These are phyloP conservation scores for Globisporangium megalacanthum DNA, from an alignment of 352 stramenopile genomes.

Conservation along the genomic window DNA sequence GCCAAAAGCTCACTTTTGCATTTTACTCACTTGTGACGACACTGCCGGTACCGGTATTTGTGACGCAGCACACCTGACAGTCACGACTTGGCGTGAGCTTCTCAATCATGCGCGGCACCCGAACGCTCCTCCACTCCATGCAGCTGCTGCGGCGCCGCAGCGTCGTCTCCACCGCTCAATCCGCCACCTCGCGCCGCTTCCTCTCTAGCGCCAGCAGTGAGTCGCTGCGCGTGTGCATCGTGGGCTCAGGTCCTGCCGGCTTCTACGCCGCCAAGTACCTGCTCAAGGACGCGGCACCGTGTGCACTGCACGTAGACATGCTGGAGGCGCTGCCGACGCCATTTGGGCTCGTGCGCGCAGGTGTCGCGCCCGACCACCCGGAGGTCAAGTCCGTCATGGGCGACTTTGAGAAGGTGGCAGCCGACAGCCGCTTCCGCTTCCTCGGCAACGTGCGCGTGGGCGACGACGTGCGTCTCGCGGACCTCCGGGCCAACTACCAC, in stretches of 20 bases:
- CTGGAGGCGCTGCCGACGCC: conserved; percentile 93
- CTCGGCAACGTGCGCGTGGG: conserved; percentile 89
- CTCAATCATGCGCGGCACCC: too few relatives aligned
- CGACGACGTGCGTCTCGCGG: conserved; percentile 76
- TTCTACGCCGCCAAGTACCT: conserved; percentile 96
- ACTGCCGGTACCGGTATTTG: too few relatives aligned
- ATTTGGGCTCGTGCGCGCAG: conserved; percentile 95
- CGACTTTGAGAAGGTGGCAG: conserved; percentile 93
- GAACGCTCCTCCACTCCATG: too few relatives aligned
- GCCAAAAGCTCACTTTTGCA: too few relatives aligned
- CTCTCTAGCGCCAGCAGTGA: too few relatives aligned
- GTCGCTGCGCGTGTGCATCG: conserved; percentile 71
- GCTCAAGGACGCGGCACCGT: conserved; percentile 62
- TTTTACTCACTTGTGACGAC: too few relatives aligned
- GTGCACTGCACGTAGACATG: conserved; percentile 78
- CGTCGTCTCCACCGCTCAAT: too few relatives aligned
- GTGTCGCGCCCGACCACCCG: conserved; percentile 97
- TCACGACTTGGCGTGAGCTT: too few relatives aligned
- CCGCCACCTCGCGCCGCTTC: too few relatives aligned
- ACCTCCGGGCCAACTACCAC: conserved; percentile 92
- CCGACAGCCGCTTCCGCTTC: conserved; percentile 79
- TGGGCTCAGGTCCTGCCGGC: conserved; percentile 86
- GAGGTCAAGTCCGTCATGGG: conserved; percentile 98
- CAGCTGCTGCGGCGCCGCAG: too few relatives aligned
- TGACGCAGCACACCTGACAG: too few relatives aligned